These are phyloP conservation scores for Adansonia digitata DNA, from an alignment of 345 rosid species.

Conservation along the genomic window DNA sequence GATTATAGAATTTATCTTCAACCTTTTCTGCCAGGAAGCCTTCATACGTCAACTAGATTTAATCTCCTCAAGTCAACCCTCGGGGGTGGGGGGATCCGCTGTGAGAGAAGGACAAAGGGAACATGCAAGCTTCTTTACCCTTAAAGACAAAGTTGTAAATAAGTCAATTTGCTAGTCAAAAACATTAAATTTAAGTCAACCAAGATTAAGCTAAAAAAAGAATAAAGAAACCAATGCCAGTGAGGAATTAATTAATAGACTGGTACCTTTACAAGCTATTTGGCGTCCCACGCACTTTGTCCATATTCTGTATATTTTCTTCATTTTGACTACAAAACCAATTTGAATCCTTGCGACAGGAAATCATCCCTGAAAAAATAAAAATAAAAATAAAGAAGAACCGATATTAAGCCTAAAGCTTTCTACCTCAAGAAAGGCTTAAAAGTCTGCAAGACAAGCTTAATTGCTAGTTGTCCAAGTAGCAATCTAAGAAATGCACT, in stretches of 20 bases:
- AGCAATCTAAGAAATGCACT: background rate
- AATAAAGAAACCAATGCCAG: background rate
- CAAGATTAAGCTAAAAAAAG: background rate
- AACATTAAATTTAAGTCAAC: background rate
- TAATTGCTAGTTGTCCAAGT: background rate
- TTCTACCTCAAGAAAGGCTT: background rate
- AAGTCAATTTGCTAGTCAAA: background rate
- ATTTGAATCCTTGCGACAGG: slow-evolving; percentile 52
- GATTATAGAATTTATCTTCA: background rate
- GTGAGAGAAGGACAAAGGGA: background rate
- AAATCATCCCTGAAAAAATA: slow-evolving; percentile 56
- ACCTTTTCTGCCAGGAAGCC: background rate
- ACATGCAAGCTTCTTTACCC: background rate
- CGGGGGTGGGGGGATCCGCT: background rate
- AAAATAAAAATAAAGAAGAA: background rate
- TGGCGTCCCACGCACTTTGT: slow-evolving; percentile 4
- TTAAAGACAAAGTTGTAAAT: background rate
- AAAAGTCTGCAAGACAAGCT: background rate
- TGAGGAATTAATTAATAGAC: background rate
- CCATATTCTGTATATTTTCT: background rate
- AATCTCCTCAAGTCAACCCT: background rate
- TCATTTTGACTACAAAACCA: slow-evolving; percentile 35
- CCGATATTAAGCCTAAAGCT: background rate
- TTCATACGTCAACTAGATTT: background rate
- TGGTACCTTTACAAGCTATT: background rate